These are phyloP conservation scores for Puccinia triticina DNA, from an alignment of 1,284 basidiomycete species.

Conservation along the genomic window DNA sequence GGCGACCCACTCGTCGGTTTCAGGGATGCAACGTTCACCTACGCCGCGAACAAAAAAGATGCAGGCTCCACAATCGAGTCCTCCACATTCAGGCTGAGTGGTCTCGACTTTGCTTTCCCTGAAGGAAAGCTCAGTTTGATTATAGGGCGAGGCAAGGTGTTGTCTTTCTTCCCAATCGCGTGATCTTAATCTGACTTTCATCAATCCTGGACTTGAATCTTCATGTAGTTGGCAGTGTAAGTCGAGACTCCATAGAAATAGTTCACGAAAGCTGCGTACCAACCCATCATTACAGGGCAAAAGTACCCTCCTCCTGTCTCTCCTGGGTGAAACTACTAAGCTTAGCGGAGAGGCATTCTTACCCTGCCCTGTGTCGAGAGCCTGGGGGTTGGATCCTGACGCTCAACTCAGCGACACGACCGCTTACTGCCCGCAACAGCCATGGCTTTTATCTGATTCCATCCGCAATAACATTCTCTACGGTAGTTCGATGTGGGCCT, in stretches of 20 bases:
- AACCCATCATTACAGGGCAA: conserved; percentile 62
- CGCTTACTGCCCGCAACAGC: conserved; percentile 83
- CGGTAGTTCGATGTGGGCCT: conserved; percentile 64
- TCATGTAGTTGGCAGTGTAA: neutral
- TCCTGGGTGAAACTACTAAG: conserved; percentile 67
- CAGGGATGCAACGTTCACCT: conserved; percentile 62
- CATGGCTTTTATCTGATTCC: conserved; percentile 78
- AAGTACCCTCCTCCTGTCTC: conserved; percentile 64
- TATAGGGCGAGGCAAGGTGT: conserved; percentile 57
- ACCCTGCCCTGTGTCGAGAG: conserved; percentile 63
- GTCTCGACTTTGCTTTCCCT: conserved; percentile 65
- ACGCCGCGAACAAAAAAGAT: conserved; percentile 54
- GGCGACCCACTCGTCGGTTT: conserved; percentile 63
- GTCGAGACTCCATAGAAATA: neutral
- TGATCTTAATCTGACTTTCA: neutral
- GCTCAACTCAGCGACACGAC: conserved; percentile 72
- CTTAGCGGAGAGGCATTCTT: conserved; percentile 64
- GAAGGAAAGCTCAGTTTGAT: conserved; percentile 62
- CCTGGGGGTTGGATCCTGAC: conserved; percentile 61
- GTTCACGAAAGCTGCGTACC: conserved; percentile 55
- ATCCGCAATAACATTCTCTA: conserved; percentile 81
- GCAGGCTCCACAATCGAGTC: conserved; percentile 25
- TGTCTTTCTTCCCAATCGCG: too few species aligned
- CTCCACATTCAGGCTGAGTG: conserved; percentile 61
- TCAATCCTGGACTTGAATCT: conserved; percentile 10